These are phyloP conservation scores for Colletotrichum cordylinicola DNA, from an alignment of 2,329 filamentous ascomycete species.

Conservation along the genomic window DNA sequence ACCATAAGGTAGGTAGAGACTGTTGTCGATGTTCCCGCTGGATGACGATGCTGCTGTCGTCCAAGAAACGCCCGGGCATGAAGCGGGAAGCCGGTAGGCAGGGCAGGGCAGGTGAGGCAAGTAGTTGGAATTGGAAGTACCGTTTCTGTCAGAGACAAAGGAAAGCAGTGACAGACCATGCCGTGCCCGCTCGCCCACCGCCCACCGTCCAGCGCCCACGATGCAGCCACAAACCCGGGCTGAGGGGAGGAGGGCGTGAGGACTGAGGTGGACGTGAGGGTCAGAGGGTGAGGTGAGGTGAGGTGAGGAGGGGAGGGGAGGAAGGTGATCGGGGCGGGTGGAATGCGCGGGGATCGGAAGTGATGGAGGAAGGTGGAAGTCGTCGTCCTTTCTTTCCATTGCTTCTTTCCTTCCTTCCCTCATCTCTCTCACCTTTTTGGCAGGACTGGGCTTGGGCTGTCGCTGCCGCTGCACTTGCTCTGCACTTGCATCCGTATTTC, in stretches of 20 bases:
- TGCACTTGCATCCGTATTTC: neutral
- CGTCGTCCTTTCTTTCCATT: neutral
- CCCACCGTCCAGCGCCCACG: neutral
- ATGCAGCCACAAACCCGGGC: constrained; percentile 9
- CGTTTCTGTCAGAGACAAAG: neutral
- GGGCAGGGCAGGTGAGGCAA: neutral
- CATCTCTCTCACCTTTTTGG: neutral
- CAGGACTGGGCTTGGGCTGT: neutral
- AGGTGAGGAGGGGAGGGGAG: neutral
- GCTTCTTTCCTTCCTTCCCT: neutral
- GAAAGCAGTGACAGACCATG: neutral
- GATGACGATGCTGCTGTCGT: neutral
- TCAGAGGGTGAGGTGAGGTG: neutral
- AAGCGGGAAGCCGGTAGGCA: neutral
- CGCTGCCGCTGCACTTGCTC: neutral
- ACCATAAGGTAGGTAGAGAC: neutral
- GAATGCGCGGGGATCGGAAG: constrained; percentile 21
- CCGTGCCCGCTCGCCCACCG: neutral
- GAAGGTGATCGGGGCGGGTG: constrained; percentile 18
- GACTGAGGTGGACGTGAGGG: neutral
- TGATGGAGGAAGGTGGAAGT: neutral
- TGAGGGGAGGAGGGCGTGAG: neutral
- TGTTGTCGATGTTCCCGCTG: neutral
- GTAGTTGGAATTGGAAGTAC: neutral
- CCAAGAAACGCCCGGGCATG: neutral